Base-by-base conservation (phyloP, 345 rosid genomes). In the Sonneratia alba region DNA sequence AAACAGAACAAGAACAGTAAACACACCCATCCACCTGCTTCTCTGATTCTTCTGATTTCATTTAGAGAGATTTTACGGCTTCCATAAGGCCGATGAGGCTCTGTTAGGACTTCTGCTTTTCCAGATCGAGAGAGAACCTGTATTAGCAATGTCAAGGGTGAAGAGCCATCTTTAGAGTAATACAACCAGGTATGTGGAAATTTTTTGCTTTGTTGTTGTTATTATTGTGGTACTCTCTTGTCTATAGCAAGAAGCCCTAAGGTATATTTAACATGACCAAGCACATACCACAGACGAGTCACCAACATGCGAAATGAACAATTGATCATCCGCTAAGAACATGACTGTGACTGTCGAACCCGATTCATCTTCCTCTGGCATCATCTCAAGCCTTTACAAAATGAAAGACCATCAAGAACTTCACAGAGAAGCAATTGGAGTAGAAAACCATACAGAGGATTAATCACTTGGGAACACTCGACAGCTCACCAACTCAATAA, bases 11-110 rank as follows among this genome's bases (percentile, higher is more conserved):
- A 55, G 87, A 82, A 78, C 74, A 80, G 81, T 76, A 80, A 79
- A 85, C 91, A 83, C 89, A 89, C 98, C 97, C 98, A 94, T 86
- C 98, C 98, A 86, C 98, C 97, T 86, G 98, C 96, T 87, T 91
- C 97, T 85, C 92, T 88, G 74, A 94, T 88, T 77, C 98, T 91
- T 82, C 77, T 89, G 71, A 90, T 77, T 84, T 91, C 98, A 48
- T 82, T 79, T 68, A 94, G 88, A 55, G 96, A 89, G 67, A 79
- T 79, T 59, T 83, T 81, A 72, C 68, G 81, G 81, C 84, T 89
- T 75, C 98, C 98, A 79, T 86, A 88, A 24, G 97, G 98, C 71
- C 97, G 89, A 82, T 94, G 98, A 61, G 91, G 82, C 82, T 83
- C 81, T 71, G 93, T 91, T 76, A 94, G 73, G 15, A 83, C 79